Evolutionary conservation across 2,329 filamentous ascomycete species (phyloP).

Genomic region (Annulohypoxylon truncatum): DNA sequence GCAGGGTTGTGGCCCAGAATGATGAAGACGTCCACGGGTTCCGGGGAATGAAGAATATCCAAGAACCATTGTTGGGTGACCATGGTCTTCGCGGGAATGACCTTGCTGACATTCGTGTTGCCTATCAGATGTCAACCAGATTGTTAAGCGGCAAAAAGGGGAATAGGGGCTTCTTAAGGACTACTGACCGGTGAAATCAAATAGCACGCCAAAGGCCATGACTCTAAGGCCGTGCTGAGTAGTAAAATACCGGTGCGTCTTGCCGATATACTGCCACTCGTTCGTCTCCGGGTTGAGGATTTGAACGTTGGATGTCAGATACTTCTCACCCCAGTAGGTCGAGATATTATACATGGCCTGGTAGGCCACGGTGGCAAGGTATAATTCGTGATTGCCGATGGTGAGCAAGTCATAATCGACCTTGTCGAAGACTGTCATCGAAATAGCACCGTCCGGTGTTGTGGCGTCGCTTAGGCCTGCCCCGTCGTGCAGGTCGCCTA

Average conservation of each 20-base stretch:
- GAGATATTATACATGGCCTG: conserved; percentile 70
- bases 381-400: conserved; percentile 71
- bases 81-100: conserved; percentile 65
- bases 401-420: conserved; percentile 58
- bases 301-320: conserved; percentile 60
- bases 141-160: conserved; percentile 36
- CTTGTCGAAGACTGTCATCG: conserved; percentile 59
- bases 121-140: conserved; percentile 51
- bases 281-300: conserved; percentile 54
- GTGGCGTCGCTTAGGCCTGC: conserved; percentile 72
- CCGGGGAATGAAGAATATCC: conserved; percentile 62
- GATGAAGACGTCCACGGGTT: conserved; percentile 72
- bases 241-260: conserved; percentile 58
- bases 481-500: conserved; percentile 72
- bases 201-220: conserved; percentile 60
- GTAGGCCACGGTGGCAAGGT: conserved; percentile 70
- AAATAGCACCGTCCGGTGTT: conserved; percentile 64
- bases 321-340: conserved; percentile 62
- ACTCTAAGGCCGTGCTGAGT: conserved; percentile 56
- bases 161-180: conserved; percentile 57
- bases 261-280: conserved; percentile 57
- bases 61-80: conserved; percentile 70
- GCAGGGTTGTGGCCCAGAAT: conserved; percentile 73
- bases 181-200: conserved; percentile 61
- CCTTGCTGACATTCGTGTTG: conserved; percentile 70